Conservation (phyloP, 768 basidiomycete species). For the Amanita thiersii region DNA sequence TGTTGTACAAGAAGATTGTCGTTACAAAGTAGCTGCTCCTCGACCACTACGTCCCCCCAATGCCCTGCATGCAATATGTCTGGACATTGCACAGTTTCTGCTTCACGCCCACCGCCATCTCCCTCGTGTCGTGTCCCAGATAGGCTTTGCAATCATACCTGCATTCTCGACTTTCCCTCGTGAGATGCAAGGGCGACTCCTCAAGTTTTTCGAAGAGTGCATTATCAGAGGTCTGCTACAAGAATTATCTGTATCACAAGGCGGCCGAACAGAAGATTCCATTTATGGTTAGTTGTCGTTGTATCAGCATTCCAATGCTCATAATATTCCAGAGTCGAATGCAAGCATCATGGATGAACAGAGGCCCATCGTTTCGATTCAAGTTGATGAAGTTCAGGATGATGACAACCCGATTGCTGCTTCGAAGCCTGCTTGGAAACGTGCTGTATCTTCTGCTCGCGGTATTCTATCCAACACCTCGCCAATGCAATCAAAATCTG, state of each 20-base stretch:
- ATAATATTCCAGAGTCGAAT: background rate
- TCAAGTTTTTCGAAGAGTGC: slow-evolving; percentile 61
- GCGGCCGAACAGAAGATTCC: slow-evolving; percentile 4
- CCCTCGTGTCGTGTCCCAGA: slow-evolving; percentile 43
- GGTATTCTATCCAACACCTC: slow-evolving; percentile 39
- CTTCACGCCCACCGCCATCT: slow-evolving; percentile 45
- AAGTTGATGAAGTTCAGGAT: slow-evolving; percentile 45
- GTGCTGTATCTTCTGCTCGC: slow-evolving; percentile 9
- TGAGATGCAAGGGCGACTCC: slow-evolving; percentile 54
- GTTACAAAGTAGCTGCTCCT: slow-evolving; percentile 50
- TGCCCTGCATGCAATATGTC: slow-evolving; percentile 59
- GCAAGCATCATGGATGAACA: slow-evolving; percentile 10
- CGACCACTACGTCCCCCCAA: slow-evolving; percentile 66
- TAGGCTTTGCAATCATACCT: slow-evolving; percentile 66
- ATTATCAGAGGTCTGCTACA: slow-evolving; percentile 48
- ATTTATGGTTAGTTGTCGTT: background rate
- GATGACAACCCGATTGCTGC: slow-evolving; percentile 6
- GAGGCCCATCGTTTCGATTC: slow-evolving; percentile 46
- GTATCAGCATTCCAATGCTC: background rate
- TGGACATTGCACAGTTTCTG: slow-evolving; percentile 69
- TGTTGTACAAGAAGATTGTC: slow-evolving; percentile 64
- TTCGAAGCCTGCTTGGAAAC: slow-evolving; percentile 22
- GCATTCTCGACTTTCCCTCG: slow-evolving; percentile 61
- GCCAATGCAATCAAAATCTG: slow-evolving; percentile 41
- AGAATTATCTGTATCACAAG: slow-evolving; percentile 31